Evolutionary conservation across 768 basidiomycete genomes (phyloP), one percentile per base, ranked within the genome.

Genomic region (Aureoboletus auriporus): DNA sequence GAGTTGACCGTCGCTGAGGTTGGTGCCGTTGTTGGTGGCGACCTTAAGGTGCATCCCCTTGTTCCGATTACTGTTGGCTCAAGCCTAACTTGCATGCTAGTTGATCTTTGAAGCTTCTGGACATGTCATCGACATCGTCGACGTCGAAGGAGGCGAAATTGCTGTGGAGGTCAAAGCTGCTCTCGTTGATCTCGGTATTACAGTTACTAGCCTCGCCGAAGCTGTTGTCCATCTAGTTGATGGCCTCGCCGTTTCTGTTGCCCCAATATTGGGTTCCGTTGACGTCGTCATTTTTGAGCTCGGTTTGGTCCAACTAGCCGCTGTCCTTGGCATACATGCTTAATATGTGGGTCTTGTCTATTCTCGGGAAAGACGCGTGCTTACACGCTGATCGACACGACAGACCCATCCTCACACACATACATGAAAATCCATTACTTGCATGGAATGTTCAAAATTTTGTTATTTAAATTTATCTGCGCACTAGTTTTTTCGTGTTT

Each of bases 101-200:
- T 27, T 59, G 9, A 37, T 69, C 49, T 58, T 72, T 53, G 42
- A 34, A 17, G 66, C 63, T 13, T 45, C 64, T 42, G 52, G 58
- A 5, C 42, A 46, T 16, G 51, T 66, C 42, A 47, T 71, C n/a
- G 20, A 23, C 20, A 4, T 23, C 16, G 1, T 71, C n/a, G 20
- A 23, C 20, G 20, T 23, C 16, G 1, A 34, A 6, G 31, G 14
- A 10, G 29, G 11, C 2, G 44, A 42, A 1, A 29, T 42, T 4
- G 23, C 14, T 7, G 23, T n/a, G 5, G 27, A 46, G 3, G 39
- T 46, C 20, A 34, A 28, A 13, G 50, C 37, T 8, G 39, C 52
- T 41, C 33, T 53, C 17, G 13, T 36, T 9, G 57, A 47, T 10
- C 51, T 70, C 26, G 40, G 59, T n/a, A 11, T 33, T 36, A 28